Evolutionary conservation across 2,329 filamentous ascomycete species (phyloP).

Genomic region (Epicoccum sorghinum): DNA sequence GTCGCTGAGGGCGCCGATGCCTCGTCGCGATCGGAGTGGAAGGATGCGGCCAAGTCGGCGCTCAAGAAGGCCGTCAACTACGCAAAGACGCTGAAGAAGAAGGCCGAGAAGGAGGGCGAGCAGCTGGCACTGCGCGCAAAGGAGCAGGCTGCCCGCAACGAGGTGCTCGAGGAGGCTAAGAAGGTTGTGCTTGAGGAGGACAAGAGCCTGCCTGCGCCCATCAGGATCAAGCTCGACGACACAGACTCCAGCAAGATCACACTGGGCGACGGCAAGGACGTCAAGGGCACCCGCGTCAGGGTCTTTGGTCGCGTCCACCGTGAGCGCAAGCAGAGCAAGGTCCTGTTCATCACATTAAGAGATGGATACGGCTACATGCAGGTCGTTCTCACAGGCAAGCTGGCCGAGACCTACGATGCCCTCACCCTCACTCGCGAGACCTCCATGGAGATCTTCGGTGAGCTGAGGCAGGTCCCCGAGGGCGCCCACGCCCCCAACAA

Average conservation of each 20-base stretch:
- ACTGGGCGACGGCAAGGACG: slow-evolving; percentile 58
- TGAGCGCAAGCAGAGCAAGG: slow-evolving; percentile 79
- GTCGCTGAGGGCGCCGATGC: slow-evolving; percentile 60
- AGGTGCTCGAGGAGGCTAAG: slow-evolving; percentile 81
- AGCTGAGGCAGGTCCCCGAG: slow-evolving; percentile 80
- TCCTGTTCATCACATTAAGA: slow-evolving; percentile 83
- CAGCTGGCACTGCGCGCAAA: slow-evolving; percentile 73
- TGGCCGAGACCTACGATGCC: slow-evolving; percentile 91
- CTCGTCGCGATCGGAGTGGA: slow-evolving; percentile 72
- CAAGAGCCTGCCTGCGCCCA: slow-evolving; percentile 71
- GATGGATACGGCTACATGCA: slow-evolving; percentile 87
- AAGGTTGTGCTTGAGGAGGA: slow-evolving; percentile 76
- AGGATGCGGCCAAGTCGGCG: slow-evolving; percentile 81
- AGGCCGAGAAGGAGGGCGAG: slow-evolving; percentile 78
- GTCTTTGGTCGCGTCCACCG: slow-evolving; percentile 85
- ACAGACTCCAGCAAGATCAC: slow-evolving; percentile 64
- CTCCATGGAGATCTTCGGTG: slow-evolving; percentile 82
- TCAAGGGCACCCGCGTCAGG: slow-evolving; percentile 75
- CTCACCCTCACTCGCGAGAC: slow-evolving; percentile 85
- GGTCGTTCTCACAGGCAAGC: slow-evolving; percentile 78
- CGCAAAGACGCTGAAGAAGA: slow-evolving; percentile 80
- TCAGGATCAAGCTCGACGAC: slow-evolving; percentile 77
- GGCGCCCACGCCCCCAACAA: slow-evolving; percentile 80
- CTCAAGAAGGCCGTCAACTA: slow-evolving; percentile 82
- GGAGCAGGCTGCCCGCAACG: slow-evolving; percentile 71